These are phyloP conservation scores for Suillus discolor DNA, from an alignment of 768 basidiomycete species.

Conservation along the genomic window DNA sequence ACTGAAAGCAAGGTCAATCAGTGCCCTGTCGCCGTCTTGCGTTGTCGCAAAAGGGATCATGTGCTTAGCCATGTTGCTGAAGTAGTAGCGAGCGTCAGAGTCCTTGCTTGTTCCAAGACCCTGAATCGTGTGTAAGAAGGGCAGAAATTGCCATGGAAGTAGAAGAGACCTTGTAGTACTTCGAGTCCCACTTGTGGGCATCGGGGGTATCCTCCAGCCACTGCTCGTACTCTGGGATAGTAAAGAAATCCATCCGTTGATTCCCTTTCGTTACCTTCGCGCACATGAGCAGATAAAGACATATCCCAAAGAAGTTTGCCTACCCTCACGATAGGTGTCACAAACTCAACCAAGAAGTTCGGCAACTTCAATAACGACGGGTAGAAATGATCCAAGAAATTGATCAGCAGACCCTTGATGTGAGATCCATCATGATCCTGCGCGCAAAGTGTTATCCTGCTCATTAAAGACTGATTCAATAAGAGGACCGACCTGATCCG, in stretches of 20 bases:
- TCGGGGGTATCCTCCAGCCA: conserved; percentile 84
- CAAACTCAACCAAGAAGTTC: conserved; percentile 95
- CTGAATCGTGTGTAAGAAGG: conserved; percentile 41
- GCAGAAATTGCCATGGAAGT: background rate
- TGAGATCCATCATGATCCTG: conserved; percentile 99
- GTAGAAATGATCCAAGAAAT: conserved; percentile 96
- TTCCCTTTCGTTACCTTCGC: conserved; percentile 76
- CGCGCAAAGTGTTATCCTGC: conserved; percentile 1
- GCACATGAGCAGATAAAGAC: background rate
- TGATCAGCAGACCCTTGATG: conserved; percentile 99
- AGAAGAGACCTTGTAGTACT: conserved; percentile 91
- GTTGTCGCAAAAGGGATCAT: conserved; percentile 89
- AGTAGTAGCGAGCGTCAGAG: conserved; percentile 90
- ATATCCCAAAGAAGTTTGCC: conserved; percentile 22
- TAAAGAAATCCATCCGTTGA: conserved; percentile 87
- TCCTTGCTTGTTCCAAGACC: conserved; percentile 95
- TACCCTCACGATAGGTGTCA: conserved; percentile 97
- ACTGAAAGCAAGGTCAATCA: conserved; percentile 98
- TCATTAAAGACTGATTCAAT: background rate
- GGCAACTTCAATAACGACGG: conserved; percentile 91
- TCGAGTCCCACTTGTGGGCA: conserved; percentile 82
- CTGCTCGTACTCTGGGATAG: conserved; percentile 93
- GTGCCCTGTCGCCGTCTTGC: conserved; percentile 78
- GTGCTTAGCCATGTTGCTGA: conserved; percentile 89
- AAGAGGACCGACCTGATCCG: conserved; percentile 80